phyloP scores from a whole-genome alignment of 805 yeast species.

The Helenozyma baotianmanensis region DNA sequence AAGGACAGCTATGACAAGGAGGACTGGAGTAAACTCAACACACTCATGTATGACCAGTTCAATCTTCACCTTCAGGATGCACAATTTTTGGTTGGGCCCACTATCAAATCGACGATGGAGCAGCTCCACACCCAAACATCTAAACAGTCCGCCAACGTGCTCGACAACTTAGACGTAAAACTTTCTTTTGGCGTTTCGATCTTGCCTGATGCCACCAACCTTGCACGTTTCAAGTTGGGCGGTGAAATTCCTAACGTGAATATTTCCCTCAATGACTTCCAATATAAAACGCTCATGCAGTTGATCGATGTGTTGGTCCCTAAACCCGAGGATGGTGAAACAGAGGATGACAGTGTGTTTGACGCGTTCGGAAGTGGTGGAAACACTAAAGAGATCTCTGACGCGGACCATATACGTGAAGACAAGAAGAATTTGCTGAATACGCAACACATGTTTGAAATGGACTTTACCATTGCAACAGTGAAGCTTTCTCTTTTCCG shows the following conservation, averaged over 20 bases:
- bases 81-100: constrained; percentile 82
- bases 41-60: constrained; percentile 87
- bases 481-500: constrained; percentile 61
- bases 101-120: constrained; percentile 70
- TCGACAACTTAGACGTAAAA: constrained; percentile 73
- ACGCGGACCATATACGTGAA: neutral
- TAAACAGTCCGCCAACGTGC: constrained; percentile 52
- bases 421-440: constrained; percentile 13
- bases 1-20: constrained; percentile 53
- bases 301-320: constrained; percentile 71
- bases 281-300: constrained; percentile 83
- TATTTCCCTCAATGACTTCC: constrained; percentile 78
- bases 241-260: constrained; percentile 73
- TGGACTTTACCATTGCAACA: constrained; percentile 62
- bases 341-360: constrained; percentile 31
- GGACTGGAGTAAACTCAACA: constrained; percentile 73
- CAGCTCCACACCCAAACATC: constrained; percentile 50
- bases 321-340: constrained; percentile 25
- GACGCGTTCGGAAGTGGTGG: constrained; percentile 24
- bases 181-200: constrained; percentile 79
- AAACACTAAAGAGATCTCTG: neutral
- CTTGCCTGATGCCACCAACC: constrained; percentile 68
- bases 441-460: constrained; percentile 64
- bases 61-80: constrained; percentile 75
- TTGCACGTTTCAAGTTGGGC: constrained; percentile 68